Evolutionary conservation across 2,329 filamentous ascomycete genomes (phyloP), one percentile per base, ranked within the genome.

Genomic region (Venturia aucupariae): DNA sequence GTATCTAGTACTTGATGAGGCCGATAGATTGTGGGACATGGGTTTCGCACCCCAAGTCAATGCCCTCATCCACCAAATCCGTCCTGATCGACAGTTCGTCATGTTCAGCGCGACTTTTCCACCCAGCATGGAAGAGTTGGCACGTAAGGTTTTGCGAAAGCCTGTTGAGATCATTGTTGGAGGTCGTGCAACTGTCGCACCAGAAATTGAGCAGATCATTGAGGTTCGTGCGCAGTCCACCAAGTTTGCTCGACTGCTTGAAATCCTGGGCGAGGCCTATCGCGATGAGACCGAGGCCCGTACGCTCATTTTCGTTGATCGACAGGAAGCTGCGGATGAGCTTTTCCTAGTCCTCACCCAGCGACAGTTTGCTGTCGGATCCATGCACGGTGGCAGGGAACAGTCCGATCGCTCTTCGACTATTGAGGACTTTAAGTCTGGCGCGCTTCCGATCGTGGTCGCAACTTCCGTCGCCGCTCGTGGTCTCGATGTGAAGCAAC

Each of bases 11-110:
- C 84, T 99, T 46, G 94, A 99, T 73, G 94, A 99, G 77, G 94
- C 94, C 60, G 94, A 99, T 76, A 89, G 94, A 67, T 97, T 99
- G 94, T 97, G 97, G 73, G 94, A 99, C 75, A 97, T 99, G 94
- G 94, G 94, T 17, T 99, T 99, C 72, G 93, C 96, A 76, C 93
- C 94, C 2, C 94, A 99, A 75, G 92, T 99, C 63, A 94, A 94
- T 86, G 97, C 96, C 76, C 94, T 99, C 65, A 87, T 97, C 73
- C 86, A 86, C 68, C 96, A 94, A 71, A 89, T 96, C 74, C 88
- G 94, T 60, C 92, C 94, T 0, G 90, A 97, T 73, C 87, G 90
- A 61, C 94, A 99, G 74, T 96, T 92, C 0, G 92, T 97, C 62
- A 82, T 97, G 30, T 99, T 97, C 75, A 97, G 94, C 0, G 94